These are phyloP conservation scores for Colletotrichum truncatum DNA, from an alignment of 2,329 filamentous ascomycete genomes.

Conservation along the genomic window DNA sequence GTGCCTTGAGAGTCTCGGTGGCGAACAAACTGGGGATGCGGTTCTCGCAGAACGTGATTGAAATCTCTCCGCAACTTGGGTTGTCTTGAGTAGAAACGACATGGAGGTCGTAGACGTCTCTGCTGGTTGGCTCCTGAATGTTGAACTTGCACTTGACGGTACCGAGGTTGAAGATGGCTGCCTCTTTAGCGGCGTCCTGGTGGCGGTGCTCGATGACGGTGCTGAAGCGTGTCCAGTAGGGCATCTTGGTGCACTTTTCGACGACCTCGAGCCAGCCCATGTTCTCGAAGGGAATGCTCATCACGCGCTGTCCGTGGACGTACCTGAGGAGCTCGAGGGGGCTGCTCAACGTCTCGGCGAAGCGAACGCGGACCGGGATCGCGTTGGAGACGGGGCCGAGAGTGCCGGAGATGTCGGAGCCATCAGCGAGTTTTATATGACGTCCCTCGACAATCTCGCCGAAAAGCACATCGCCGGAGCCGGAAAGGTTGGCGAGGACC, in stretches of 20 bases:
- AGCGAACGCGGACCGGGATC: slow-evolving; percentile 58
- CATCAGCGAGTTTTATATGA: slow-evolving; percentile 49
- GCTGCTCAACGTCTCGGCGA: slow-evolving; percentile 53
- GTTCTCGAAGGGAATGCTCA: slow-evolving; percentile 58
- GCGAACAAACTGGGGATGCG: slow-evolving; percentile 52
- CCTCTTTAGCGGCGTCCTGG: slow-evolving; percentile 48
- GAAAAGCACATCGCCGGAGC: slow-evolving; percentile 62
- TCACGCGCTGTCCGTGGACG: slow-evolving; percentile 58
- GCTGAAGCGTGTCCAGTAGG: slow-evolving; percentile 62
- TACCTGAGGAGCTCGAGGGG: slow-evolving; percentile 58
- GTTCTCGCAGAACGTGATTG: slow-evolving; percentile 56
- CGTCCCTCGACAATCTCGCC: slow-evolving; percentile 62
- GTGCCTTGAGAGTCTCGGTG: slow-evolving; percentile 53
- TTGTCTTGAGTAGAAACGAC: slow-evolving; percentile 50
- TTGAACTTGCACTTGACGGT: slow-evolving; percentile 54
- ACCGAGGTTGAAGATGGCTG: slow-evolving; percentile 53
- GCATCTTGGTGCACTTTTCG: slow-evolving; percentile 62
- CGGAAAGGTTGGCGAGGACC: slow-evolving; percentile 60
- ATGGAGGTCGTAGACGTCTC: slow-evolving; percentile 56
- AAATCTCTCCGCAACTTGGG: slow-evolving; percentile 48
- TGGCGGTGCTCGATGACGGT: slow-evolving; percentile 62
- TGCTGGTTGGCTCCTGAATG: slow-evolving; percentile 48
- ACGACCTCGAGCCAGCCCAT: slow-evolving; percentile 62
- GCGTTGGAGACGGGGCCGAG: slow-evolving; percentile 58
- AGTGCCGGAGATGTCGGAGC: slow-evolving; percentile 65